Conservation (phyloP, 331 rosid species). For the Arachis monticola region DNA sequence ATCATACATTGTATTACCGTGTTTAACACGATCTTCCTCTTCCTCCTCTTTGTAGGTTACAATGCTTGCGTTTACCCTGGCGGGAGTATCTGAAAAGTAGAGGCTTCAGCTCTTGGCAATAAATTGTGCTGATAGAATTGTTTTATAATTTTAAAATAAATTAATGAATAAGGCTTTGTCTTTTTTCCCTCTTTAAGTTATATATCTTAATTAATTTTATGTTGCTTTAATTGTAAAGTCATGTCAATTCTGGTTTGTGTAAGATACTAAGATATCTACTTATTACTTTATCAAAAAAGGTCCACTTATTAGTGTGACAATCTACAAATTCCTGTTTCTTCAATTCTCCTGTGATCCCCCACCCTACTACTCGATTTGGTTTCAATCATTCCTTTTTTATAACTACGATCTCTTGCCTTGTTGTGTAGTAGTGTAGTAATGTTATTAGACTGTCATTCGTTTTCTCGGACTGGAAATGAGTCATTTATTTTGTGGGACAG, state of each 20-base stretch:
- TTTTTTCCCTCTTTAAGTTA: conserved; percentile 29
- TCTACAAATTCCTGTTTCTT: conserved; percentile 1
- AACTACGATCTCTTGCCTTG: not conserved
- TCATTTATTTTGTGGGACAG: too few species aligned
- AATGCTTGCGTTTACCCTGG: conserved; percentile 48
- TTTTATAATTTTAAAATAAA: conserved; percentile 27
- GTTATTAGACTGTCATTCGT: too few species aligned
- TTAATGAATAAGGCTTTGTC: conserved; percentile 34
- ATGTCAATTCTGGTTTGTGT: conserved; percentile 1
- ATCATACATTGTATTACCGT: not conserved
- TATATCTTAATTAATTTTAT: conserved; percentile 24
- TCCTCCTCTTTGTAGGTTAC: conserved; percentile 48
- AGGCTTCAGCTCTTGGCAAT: conserved; percentile 16
- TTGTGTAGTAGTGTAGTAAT: too few species aligned
- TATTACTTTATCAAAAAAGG: too few species aligned
- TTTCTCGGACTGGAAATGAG: too few species aligned
- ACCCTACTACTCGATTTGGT: not conserved
- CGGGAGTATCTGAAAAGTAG: conserved; percentile 43
- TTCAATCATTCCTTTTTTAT: not conserved
- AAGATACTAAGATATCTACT: too few species aligned
- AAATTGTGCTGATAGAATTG: conserved; percentile 31
- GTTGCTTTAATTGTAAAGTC: conserved; percentile 32
- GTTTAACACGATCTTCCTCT: conserved; percentile 30
- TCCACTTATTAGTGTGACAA: conserved; percentile 10
- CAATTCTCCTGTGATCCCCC: not conserved